phyloP scores from a whole-genome alignment of 2,329 filamentous ascomycete genomes.

The Trichoderma sp. region DNA sequence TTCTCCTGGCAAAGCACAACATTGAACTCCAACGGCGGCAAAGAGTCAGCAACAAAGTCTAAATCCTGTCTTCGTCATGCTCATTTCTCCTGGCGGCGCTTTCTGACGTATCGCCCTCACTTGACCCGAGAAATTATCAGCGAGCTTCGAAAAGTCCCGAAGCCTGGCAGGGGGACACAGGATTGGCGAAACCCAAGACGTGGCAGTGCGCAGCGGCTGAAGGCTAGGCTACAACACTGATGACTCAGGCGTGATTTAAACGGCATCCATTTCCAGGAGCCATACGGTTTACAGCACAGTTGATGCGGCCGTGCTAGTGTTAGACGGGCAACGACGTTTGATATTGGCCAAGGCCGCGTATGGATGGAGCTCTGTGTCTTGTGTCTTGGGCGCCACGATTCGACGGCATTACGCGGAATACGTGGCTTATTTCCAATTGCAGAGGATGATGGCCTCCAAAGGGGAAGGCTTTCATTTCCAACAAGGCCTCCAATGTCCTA shows the following conservation, averaged over 20 bases:
- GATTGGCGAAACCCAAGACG: slow-evolving; percentile 10
- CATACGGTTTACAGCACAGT: not conserved
- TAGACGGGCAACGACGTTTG: not conserved
- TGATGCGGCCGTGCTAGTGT: not conserved
- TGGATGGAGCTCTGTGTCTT: not conserved
- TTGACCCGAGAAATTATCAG: slow-evolving; percentile 14
- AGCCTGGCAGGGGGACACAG: not conserved
- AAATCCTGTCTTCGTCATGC: slow-evolving; percentile 14
- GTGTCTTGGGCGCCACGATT: not conserved
- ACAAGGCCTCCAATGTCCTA: slow-evolving; percentile 11
- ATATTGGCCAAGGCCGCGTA: not conserved
- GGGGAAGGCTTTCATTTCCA: slow-evolving; percentile 5
- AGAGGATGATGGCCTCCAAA: not conserved
- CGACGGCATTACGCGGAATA: not conserved
- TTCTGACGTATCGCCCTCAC: not conserved
- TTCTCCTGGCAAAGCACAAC: not conserved
- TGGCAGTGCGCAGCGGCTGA: slow-evolving; percentile 20
- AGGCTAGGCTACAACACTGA: slow-evolving; percentile 18
- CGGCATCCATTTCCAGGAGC: not conserved
- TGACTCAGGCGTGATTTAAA: slow-evolving; percentile 16
- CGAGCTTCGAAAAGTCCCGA: not conserved
- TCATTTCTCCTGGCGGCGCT: not conserved
- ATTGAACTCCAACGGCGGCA: not conserved
- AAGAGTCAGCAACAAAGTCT: not conserved
- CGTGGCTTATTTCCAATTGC: not conserved